Conservation (phyloP, 2,329 filamentous ascomycete species). For the Penicillium fuscoglaucum region DNA sequence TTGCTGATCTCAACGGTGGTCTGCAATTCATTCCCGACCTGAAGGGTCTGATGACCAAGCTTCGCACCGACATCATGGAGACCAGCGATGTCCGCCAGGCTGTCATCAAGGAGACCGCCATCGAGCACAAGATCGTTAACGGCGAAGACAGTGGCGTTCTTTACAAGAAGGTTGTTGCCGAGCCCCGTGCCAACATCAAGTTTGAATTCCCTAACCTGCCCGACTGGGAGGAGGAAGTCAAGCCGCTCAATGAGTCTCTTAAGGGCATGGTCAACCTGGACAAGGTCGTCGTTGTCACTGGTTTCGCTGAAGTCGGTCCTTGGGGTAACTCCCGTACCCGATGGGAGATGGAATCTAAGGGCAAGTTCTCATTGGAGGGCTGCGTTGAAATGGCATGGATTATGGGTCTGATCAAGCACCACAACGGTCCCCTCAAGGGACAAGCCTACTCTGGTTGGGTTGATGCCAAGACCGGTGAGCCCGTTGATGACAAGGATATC, state of each 20-base stretch:
- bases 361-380: conserved; percentile 94
- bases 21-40: conserved; percentile 96
- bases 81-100: conserved; percentile 90
- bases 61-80: conserved; percentile 92
- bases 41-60: conserved; percentile 88
- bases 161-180: conserved; percentile 91
- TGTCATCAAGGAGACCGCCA: conserved; percentile 90
- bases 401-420: conserved; percentile 98
- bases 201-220: conserved; percentile 90
- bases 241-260: conserved; percentile 81
- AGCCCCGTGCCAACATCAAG: conserved; percentile 96
- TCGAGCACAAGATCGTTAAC: conserved; percentile 97
- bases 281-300: conserved; percentile 95
- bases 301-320: conserved; percentile 78
- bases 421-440: conserved; percentile 94
- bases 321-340: conserved; percentile 98
- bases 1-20: conserved; percentile 95
- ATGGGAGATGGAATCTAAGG: conserved; percentile 99
- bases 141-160: conserved; percentile 87
- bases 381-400: conserved; percentile 99
- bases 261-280: conserved; percentile 99
- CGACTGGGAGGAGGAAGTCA: conserved; percentile 87
- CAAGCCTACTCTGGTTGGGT: conserved; percentile 96
- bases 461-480: conserved; percentile 88
- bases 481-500: conserved; percentile 96